phyloP scores from a whole-genome alignment of 495 filamentous ascomycete species.

The Aspergillus asperescens region DNA sequence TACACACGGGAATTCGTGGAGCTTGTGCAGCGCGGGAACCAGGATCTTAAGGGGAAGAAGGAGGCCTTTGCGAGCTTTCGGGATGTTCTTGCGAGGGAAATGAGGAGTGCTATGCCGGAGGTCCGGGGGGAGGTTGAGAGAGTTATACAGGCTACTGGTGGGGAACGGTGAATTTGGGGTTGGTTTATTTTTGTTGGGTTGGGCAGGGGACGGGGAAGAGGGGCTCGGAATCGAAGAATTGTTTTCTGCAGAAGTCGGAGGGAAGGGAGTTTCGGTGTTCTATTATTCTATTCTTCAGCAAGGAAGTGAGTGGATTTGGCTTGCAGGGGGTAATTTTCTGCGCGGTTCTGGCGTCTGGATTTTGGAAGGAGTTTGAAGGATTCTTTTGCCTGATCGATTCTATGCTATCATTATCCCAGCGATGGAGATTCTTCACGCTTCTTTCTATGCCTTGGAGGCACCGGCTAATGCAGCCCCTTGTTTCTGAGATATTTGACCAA shows the following conservation, averaged over 20 bases:
- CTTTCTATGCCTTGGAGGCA: neutral
- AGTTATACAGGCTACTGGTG: slow-evolving; percentile 48
- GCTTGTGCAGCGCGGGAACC: slow-evolving; percentile 76
- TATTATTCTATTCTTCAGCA: neutral
- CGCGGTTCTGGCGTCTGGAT: slow-evolving; percentile 6
- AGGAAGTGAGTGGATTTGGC: neutral
- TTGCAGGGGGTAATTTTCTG: neutral
- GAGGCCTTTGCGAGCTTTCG: slow-evolving; percentile 74
- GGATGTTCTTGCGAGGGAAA: slow-evolving; percentile 77
- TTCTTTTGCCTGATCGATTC: neutral
- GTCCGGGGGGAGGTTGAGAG: slow-evolving; percentile 60
- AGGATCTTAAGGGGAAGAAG: slow-evolving; percentile 76
- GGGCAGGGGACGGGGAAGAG: neutral
- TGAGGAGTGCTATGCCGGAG: slow-evolving; percentile 73
- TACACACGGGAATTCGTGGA: slow-evolving; percentile 98
- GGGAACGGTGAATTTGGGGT: neutral
- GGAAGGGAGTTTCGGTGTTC: too few species aligned
- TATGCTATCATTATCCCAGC: too few species aligned
- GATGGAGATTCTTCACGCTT: neutral
- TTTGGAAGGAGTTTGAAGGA: neutral
- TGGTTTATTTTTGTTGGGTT: neutral
- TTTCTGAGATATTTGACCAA: neutral
- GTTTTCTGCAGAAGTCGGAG: too few species aligned
- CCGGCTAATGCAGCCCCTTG: neutral
- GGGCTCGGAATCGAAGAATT: too few species aligned